Evolutionary conservation across 2,329 filamentous ascomycete species (phyloP).

Genomic region (Diaporthe eres): DNA sequence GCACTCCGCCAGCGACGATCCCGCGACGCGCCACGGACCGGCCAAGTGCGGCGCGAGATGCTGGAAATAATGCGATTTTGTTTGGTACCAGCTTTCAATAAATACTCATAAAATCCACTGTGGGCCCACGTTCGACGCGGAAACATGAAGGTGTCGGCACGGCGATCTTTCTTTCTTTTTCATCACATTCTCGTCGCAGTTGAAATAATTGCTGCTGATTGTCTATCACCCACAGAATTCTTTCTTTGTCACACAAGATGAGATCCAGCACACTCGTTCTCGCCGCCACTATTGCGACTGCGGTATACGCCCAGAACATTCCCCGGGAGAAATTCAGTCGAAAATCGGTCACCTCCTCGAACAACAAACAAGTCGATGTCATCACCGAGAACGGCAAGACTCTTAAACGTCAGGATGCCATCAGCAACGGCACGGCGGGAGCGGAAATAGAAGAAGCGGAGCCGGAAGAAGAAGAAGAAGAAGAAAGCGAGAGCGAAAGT

Average conservation of each 20-base stretch:
- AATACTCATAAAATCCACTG: background rate
- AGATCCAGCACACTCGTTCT: background rate
- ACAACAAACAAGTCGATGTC: background rate
- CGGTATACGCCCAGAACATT: background rate
- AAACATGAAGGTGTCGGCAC: background rate
- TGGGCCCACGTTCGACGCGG: background rate
- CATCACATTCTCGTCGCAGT: background rate
- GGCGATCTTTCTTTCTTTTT: background rate
- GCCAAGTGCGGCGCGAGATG: background rate
- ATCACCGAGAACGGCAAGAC: background rate
- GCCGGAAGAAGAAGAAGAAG: background rate
- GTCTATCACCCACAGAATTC: background rate
- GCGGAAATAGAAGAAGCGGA: background rate
- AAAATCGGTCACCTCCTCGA: background rate
- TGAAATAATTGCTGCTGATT: background rate
- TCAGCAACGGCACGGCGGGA: background rate
- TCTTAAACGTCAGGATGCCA: background rate
- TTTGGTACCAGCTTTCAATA: background rate
- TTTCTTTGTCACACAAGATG: background rate
- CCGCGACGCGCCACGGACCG: background rate
- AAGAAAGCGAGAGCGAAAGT: background rate
- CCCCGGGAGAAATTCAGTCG: background rate
- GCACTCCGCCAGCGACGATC: conserved; percentile 3
- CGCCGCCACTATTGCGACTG: background rate
- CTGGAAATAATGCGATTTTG: background rate